Conservation (phyloP, 208 protist species). For the Balamuthia mandrillaris region DNA sequence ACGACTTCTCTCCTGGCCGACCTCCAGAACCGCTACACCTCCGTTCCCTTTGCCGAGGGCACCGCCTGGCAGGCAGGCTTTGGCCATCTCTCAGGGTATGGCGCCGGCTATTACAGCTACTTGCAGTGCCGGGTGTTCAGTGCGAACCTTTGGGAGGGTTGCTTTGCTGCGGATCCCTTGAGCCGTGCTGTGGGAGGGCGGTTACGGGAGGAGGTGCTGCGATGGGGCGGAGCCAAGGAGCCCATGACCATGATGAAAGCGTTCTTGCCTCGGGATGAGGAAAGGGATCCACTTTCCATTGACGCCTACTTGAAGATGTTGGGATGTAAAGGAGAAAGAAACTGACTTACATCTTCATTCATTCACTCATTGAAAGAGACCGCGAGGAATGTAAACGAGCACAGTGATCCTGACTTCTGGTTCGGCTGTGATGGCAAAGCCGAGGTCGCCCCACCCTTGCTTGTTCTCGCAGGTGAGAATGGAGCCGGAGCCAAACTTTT, state of each 20-base stretch:
- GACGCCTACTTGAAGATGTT: background rate
- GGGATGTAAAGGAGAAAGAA: too few relatives aligned
- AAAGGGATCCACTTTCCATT: too few relatives aligned
- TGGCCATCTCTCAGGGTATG: constrained; percentile 42
- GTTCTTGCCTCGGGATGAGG: background rate
- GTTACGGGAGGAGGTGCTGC: constrained; percentile 4
- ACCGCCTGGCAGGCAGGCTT: background rate
- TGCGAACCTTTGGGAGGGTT: background rate
- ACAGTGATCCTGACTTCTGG: too few relatives aligned
- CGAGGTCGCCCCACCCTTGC: too few relatives aligned
- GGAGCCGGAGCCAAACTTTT: too few relatives aligned
- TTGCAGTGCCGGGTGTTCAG: constrained; percentile 14
- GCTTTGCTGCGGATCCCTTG: background rate
- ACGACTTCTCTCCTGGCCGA: constrained; percentile 1
- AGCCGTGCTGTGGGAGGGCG: constrained; percentile 13
- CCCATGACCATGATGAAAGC: background rate
- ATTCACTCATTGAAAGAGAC: too few relatives aligned
- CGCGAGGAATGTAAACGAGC: too few relatives aligned
- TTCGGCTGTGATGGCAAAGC: too few relatives aligned
- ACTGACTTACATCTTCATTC: too few relatives aligned
- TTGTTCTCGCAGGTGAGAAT: too few relatives aligned
- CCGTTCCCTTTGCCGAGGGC: background rate
- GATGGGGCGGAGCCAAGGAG: constrained; percentile 14
- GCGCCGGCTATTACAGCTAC: constrained; percentile 57
- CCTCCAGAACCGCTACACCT: background rate